Evolutionary conservation across 1,139 yeast genomes (phyloP), one percentile per base, ranked within the genome.

Genomic region (Debaryomyces coudertii): DNA sequence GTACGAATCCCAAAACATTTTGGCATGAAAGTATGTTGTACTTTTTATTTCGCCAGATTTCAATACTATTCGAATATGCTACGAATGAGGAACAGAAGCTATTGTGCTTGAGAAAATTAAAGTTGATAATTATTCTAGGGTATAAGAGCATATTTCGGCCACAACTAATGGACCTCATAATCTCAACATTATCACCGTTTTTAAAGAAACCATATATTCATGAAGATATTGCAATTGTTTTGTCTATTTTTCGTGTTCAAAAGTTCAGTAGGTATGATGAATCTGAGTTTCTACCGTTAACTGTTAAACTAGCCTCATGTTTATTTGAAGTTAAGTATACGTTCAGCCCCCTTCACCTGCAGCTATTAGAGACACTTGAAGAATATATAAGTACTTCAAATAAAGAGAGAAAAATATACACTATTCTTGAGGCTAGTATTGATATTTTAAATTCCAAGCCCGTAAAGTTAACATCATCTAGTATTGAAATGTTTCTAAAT

Each of bases 1-100:
- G 31, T 12, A 36, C 40, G 2, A 30, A 44, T 1, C 34, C 41
- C 1, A 44, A 40, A 5, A 42, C 35, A 0, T 71, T 72, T 46
- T 82, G 85, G 86, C 46, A 57, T 3, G 47, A 62, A 0, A 53
- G 60, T 7, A 55, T 55, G 5, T 54, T 71, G 2, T 72, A 71
- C 47, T 79, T 79, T 53, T 41, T 80, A 4, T 36, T 68, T 0
- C 62, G 76, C 15, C 62, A 71, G 15, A 35, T 76, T 2, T 52
- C 75, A 1, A 44, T 63, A 1, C 48, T 55, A 7, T 46, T 77
- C 2, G 55, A 61, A 0, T 34, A 50, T 0, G 49, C 71, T 0
- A 36, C 55, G 0, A 49, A 63, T n/a, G 25, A 41, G 3, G 59
- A 63, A 2, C 68, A 68, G 27, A 63, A 53, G 39, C 20, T 56